These are phyloP conservation scores for Rheum nobile DNA, from an alignment of 148 eudicot genomes.

Conservation along the genomic window DNA sequence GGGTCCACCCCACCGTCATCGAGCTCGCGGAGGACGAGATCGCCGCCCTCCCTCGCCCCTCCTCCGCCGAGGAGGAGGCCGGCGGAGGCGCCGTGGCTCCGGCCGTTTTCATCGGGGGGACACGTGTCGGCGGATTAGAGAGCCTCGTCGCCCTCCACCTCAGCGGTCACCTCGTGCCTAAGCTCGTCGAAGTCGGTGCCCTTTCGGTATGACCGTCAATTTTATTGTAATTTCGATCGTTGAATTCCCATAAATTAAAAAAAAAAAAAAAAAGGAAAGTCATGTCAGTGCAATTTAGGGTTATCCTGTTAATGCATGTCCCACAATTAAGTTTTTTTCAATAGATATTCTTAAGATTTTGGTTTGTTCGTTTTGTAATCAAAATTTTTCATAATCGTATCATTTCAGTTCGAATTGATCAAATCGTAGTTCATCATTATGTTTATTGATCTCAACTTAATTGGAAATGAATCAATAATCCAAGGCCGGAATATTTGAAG, in stretches of 20 bases:
- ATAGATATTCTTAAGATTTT: no score
- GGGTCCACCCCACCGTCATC: constrained; percentile 86
- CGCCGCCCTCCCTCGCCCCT: constrained; percentile 17
- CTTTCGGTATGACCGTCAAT: background rate
- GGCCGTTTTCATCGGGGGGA: constrained; percentile 56
- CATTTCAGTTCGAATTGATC: no score
- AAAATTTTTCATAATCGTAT: no score
- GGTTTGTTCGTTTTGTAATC: no score
- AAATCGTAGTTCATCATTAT: no score
- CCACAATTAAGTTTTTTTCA: no score
- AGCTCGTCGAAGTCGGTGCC: constrained; percentile 64
- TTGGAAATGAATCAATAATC: no score
- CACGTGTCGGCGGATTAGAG: constrained; percentile 67
- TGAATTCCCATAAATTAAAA: background rate
- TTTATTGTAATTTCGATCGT: background rate
- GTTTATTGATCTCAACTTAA: no score
- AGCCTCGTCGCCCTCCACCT: constrained; percentile 76
- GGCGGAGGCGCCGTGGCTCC: constrained; percentile 20
- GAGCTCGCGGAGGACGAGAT: constrained; percentile 77
- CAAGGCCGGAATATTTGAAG: no score
- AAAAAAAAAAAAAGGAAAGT: no score
- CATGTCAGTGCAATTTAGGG: no score
- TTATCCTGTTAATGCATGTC: no score
- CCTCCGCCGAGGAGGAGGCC: background rate
- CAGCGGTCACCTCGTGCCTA: constrained; percentile 59